Evolutionary conservation across 1,139 yeast species (phyloP).

Genomic region (Candida gigantensis): DNA sequence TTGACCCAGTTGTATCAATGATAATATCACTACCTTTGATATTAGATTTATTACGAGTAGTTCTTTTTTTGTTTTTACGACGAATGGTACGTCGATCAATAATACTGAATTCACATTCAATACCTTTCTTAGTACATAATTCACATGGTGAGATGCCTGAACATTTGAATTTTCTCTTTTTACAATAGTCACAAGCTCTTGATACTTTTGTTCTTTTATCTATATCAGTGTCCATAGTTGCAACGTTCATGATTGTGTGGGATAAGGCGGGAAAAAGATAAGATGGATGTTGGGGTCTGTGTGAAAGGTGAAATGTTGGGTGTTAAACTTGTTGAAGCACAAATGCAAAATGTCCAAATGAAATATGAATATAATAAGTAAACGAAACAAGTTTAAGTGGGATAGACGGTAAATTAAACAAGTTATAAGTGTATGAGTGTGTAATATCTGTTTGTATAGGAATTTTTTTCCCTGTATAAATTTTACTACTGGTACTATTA

Average conservation of each 20-base stretch:
- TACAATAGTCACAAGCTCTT: constrained; percentile 42
- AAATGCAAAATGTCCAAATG: too few species aligned
- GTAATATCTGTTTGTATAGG: too few species aligned
- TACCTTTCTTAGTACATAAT: constrained; percentile 25
- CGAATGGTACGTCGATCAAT: constrained; percentile 23
- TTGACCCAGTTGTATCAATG: constrained; percentile 2
- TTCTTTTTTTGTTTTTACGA: constrained; percentile 16
- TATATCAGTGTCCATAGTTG: constrained; percentile 8
- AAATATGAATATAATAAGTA: too few species aligned
- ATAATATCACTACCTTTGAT: background rate
- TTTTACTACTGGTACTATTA: too few species aligned
- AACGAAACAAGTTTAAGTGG: too few species aligned
- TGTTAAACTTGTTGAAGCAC: too few species aligned
- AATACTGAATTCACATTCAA: constrained; percentile 26
- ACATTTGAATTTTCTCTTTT: constrained; percentile 38
- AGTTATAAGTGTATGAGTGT: too few species aligned
- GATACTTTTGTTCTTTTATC: constrained; percentile 32
- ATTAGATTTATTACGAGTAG: constrained; percentile 3
- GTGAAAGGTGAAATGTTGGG: too few species aligned
- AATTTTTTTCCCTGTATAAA: too few species aligned
- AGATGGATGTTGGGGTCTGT: background rate
- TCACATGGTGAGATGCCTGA: constrained; percentile 30
- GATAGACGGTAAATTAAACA: too few species aligned
- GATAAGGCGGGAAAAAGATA: background rate
- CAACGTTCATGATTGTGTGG: too few species aligned